Evolutionary conservation across 2,329 filamentous ascomycete species (phyloP), one percentile per base, ranked within the genome.

Genomic region (Xylariaceae sp.): DNA sequence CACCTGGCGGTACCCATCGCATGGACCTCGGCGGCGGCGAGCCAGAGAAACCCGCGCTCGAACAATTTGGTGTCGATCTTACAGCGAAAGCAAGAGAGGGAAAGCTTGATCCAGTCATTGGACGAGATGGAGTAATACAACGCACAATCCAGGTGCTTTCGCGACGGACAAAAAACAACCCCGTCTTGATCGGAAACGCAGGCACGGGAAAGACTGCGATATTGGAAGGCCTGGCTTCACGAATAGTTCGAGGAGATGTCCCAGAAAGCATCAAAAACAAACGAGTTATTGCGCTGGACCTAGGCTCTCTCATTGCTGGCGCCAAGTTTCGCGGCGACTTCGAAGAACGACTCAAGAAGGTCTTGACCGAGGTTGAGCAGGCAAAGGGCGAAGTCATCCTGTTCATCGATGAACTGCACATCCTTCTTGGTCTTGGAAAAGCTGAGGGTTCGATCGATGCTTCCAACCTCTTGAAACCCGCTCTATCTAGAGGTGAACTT

Each of bases 241-340:
- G 94, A 45, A 97, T 99, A 65, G 89, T 97, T 1, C 83, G 87
- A 64, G 93, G 93, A 1, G 93, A 97, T 75, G 92, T 97, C 0
- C 93, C 94, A 0, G 94, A 97, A 74, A 96, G 90, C 66, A 88
- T 99, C 73, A 96, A 96, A 75, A 88, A 97, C 68, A 97, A 97
- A 75, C 82, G 87, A 56, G 93, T 99, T 23, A 85, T 97, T 58
- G 85, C 88, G 5, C 76, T 97, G 44, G 94, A 99, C 69, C 80
- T 99, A 4, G 94, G 94, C 1, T 91, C 90, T 42, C 82, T 99
- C 13, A 97, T 99, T 68, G 94, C 94, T 1, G 94, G 94, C 53
- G 92, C 94, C 49, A 97, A 97, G 71, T 99, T 94, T 69, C 80
- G 94, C 52, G 94, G 94, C 53, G 94, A 99, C 68, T 97, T 99